Conservation (phyloP, 192 early-diverging fungal species). For the Coemansia sp. region DNA sequence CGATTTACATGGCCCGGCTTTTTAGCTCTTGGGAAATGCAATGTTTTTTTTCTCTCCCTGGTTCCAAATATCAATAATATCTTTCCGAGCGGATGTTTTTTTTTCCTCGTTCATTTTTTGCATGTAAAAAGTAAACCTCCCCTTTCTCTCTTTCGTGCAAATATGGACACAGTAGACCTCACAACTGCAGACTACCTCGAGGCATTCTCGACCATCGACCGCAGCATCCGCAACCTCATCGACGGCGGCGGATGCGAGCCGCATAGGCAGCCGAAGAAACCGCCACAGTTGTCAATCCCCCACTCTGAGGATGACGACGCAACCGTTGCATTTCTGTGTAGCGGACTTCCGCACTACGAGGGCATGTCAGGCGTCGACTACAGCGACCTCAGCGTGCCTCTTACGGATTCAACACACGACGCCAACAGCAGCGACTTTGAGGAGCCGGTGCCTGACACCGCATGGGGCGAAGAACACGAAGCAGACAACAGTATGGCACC, state of each 20-base stretch:
- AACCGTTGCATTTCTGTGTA: conserved; percentile 43
- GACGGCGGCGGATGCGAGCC: too few species aligned
- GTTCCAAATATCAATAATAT: too few species aligned
- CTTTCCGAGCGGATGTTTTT: too few species aligned
- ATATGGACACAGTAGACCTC: not conserved
- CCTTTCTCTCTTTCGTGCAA: not conserved
- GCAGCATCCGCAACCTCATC: conserved; percentile 36
- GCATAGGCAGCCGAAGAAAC: not conserved
- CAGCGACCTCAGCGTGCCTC: conserved; percentile 17
- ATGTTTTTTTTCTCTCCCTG: not conserved
- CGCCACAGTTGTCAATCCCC: not conserved
- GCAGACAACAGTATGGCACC: too few species aligned
- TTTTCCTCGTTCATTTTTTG: not conserved
- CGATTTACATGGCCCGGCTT: too few species aligned
- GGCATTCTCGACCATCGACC: conserved; percentile 37
- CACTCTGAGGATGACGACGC: conserved; percentile 30
- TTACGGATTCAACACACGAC: conserved; percentile 7
- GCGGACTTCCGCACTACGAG: conserved; percentile 47
- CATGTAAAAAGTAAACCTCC: too few species aligned
- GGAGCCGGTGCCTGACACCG: conserved; percentile 17
- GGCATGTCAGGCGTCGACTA: conserved; percentile 34
- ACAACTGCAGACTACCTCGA: conserved; percentile 30
- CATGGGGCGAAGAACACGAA: conserved; percentile 5
- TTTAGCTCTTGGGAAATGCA: too few species aligned
- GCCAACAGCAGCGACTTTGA: conserved; percentile 14